phyloP scores from a whole-genome alignment of 805 yeast genomes.

The Cyberlindnera sargentensis region DNA sequence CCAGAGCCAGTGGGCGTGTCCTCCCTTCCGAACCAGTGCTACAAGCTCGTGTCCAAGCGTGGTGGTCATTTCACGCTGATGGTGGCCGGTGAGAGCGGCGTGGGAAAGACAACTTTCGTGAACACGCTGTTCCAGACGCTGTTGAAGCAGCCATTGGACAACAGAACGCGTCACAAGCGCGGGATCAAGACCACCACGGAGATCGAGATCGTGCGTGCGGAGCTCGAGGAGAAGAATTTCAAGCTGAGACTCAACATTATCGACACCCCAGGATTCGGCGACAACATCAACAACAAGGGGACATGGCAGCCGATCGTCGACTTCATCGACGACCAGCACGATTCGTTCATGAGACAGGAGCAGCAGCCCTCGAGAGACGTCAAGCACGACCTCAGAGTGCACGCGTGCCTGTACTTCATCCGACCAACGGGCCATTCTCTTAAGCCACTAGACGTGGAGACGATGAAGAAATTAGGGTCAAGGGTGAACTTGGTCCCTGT shows the following conservation, averaged over 20 bases:
- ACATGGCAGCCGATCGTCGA: conserved; percentile 85
- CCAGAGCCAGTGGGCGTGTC: conserved; percentile 25
- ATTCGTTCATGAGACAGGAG: conserved; percentile 82
- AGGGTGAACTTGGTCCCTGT: conserved; percentile 86
- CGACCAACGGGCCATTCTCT: conserved; percentile 88
- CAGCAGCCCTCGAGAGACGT: conserved; percentile 74
- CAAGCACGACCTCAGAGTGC: conserved; percentile 79
- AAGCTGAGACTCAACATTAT: conserved; percentile 69
- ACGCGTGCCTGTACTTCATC: conserved; percentile 83
- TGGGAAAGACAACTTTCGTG: conserved; percentile 88
- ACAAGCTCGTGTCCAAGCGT: conserved; percentile 65
- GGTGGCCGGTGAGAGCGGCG: conserved; percentile 89
- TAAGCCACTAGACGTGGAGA: conserved; percentile 80
- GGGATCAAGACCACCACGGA: conserved; percentile 67
- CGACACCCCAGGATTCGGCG: conserved; percentile 95
- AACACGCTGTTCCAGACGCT: conserved; percentile 78
- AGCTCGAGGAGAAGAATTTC: conserved; percentile 78
- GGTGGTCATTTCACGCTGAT: conserved; percentile 75
- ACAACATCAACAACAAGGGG: conserved; percentile 76
- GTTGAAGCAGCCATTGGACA: conserved; percentile 45
- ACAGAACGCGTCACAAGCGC: conserved; percentile 39
- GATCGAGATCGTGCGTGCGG: conserved; percentile 73
- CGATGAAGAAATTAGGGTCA: conserved; percentile 75
- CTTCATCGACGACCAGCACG: conserved; percentile 89
- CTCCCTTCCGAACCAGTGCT: conserved; percentile 35